These are phyloP conservation scores for Favolaschia claudopus DNA, from an alignment of 768 basidiomycete genomes.

Conservation along the genomic window DNA sequence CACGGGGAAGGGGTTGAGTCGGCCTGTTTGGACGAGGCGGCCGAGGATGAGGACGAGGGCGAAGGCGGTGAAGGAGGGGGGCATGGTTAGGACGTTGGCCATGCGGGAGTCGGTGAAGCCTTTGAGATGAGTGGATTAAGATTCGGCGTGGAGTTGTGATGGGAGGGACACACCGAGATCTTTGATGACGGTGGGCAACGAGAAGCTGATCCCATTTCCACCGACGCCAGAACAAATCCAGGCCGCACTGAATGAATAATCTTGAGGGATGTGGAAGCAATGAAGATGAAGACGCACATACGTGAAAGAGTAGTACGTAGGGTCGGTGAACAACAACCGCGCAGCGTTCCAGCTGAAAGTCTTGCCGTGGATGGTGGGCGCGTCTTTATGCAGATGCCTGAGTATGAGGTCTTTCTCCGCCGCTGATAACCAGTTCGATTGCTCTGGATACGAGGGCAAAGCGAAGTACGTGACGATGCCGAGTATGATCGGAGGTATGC, in stretches of 20 bases:
- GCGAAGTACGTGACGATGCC: conserved; percentile 30
- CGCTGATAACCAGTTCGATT: conserved; percentile 44
- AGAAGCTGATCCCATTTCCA: conserved; percentile 28
- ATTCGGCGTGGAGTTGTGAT: background rate
- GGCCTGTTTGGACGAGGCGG: conserved; percentile 20
- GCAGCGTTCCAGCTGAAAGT: conserved; percentile 21
- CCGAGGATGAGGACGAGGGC: conserved; percentile 18
- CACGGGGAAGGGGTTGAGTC: conserved; percentile 27
- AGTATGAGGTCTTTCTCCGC: conserved; percentile 43
- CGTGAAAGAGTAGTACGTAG: conserved; percentile 30
- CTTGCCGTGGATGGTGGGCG: conserved; percentile 22
- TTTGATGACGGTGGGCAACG: conserved; percentile 31
- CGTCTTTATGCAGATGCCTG: conserved; percentile 31
- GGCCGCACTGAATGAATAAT: conserved; percentile 10
- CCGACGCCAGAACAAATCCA: conserved; percentile 31
- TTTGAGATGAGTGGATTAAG: background rate
- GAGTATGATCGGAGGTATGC: conserved; percentile 28
- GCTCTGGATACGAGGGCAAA: conserved; percentile 53
- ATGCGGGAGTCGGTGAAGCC: conserved; percentile 30
- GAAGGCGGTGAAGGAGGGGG: conserved; percentile 29
- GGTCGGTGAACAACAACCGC: conserved; percentile 21
- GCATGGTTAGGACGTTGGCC: conserved; percentile 34
- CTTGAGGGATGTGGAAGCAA: background rate
- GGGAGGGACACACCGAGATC: conserved; percentile 22
- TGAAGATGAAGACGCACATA: background rate